These are phyloP conservation scores for Trypanosoma mega DNA, from an alignment of 208 protist genomes.

Conservation along the genomic window DNA sequence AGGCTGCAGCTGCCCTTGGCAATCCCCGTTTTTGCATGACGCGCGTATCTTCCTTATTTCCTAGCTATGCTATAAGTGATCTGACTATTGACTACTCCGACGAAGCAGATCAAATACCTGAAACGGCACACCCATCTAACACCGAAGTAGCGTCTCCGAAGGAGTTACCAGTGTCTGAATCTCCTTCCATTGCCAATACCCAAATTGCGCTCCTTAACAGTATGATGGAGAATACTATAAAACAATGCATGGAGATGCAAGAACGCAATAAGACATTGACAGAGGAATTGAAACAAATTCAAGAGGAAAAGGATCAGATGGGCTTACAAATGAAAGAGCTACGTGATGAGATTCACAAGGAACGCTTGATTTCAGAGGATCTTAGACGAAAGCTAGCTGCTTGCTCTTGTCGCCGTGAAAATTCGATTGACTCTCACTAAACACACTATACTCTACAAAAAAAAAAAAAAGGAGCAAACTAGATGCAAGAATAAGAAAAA, in stretches of 20 bases:
- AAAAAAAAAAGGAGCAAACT: no score
- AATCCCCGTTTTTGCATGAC: slow-evolving; percentile 9
- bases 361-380: background rate
- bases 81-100: background rate
- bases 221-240: slow-evolving; percentile 40
- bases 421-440: no score
- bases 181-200: slow-evolving; percentile 43
- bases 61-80: slow-evolving; percentile 14
- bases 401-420: no score
- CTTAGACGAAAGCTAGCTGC: background rate
- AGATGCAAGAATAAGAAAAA: no score
- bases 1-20: slow-evolving; percentile 4
- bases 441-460: no score
- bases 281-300: background rate
- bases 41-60: slow-evolving; percentile 16
- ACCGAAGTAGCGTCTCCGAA: background rate
- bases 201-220: slow-evolving; percentile 69
- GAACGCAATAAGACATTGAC: slow-evolving; percentile 29
- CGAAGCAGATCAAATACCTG: background rate
- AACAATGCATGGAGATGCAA: slow-evolving; percentile 46
- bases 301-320: background rate
- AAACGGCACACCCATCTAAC: background rate
- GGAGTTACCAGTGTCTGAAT: slow-evolving; percentile 12
- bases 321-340: background rate
- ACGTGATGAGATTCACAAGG: background rate